These are phyloP conservation scores for Dunaliella primolecta DNA, from an alignment of 139 green algal species.

Conservation along the genomic window DNA sequence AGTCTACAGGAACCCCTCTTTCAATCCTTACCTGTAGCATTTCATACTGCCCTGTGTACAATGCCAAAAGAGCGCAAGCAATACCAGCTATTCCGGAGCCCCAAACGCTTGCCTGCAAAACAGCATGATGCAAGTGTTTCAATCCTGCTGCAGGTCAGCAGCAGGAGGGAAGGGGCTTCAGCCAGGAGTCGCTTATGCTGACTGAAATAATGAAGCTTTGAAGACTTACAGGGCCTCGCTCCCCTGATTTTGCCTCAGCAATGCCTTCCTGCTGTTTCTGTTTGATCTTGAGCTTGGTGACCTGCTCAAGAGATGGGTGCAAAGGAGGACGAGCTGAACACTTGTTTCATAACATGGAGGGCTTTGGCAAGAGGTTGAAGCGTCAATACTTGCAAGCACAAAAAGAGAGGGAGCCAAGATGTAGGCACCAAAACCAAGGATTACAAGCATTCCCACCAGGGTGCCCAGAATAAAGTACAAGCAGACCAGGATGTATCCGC, in stretches of 20 bases:
- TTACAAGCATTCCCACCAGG: conserved; percentile 49
- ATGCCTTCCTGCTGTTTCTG: conserved; percentile 93
- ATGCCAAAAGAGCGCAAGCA: conserved; percentile 58
- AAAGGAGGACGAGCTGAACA: too few relatives aligned
- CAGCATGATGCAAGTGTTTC: too few relatives aligned
- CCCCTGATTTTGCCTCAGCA: conserved; percentile 82
- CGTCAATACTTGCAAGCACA: too few relatives aligned
- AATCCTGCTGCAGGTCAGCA: too few relatives aligned
- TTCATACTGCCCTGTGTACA: conserved; percentile 47
- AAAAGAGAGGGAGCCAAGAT: neutral
- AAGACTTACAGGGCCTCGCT: conserved; percentile 61
- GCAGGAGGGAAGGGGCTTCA: too few relatives aligned
- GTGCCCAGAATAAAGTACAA: conserved; percentile 93
- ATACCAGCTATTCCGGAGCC: conserved; percentile 85
- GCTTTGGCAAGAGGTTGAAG: too few relatives aligned
- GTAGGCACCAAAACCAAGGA: too few relatives aligned
- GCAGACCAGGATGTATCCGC: conserved; percentile 84
- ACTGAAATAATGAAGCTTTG: too few relatives aligned
- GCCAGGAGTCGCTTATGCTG: too few relatives aligned
- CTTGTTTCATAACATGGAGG: too few relatives aligned
- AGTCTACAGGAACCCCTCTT: too few relatives aligned
- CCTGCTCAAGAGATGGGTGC: conserved; percentile 48
- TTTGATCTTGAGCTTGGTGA: conserved; percentile 92
- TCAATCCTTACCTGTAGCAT: conserved; percentile 58
- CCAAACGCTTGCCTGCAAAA: conserved; percentile 78